These are phyloP conservation scores for Phytophthora rubi DNA, from an alignment of 352 stramenopile species.

Conservation along the genomic window DNA sequence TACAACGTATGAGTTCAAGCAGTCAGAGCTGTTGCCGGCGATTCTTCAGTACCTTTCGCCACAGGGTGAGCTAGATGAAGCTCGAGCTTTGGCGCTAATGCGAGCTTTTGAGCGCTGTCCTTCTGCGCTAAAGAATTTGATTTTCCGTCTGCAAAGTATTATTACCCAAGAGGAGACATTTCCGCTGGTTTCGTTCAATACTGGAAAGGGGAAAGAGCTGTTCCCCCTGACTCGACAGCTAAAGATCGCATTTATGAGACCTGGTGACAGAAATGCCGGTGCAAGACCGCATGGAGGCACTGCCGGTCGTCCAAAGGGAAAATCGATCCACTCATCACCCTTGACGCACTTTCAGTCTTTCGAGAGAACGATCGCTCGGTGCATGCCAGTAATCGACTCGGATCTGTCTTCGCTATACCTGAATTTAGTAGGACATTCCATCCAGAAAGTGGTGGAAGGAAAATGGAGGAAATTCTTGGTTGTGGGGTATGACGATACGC, in stretches of 20 bases:
- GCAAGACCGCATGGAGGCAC: constrained; percentile 10
- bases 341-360: constrained; percentile 90
- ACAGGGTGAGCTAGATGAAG: constrained; percentile 39
- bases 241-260: constrained; percentile 55
- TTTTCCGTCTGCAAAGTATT: constrained; percentile 71
- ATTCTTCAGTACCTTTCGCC: constrained; percentile 64
- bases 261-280: constrained; percentile 24
- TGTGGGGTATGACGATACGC: constrained; percentile 65
- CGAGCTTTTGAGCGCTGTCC: constrained; percentile 57
- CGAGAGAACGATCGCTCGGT: constrained; percentile 76
- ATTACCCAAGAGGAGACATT: constrained; percentile 81
- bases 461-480: constrained; percentile 84
- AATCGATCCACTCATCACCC: constrained; percentile 74
- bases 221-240: constrained; percentile 80
- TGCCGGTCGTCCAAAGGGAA: constrained; percentile 21
- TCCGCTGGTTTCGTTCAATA: constrained; percentile 64
- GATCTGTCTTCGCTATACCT: constrained; percentile 65
- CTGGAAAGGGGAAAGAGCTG: constrained; percentile 73
- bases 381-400: constrained; percentile 56
- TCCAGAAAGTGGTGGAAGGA: constrained; percentile 80
- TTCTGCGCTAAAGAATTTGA: constrained; percentile 58
- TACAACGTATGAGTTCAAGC: constrained; percentile 87
- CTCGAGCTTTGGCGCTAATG: constrained; percentile 43
- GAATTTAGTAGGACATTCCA: constrained; percentile 70
- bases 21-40: constrained; percentile 73